Evolutionary conservation across 768 basidiomycete species (phyloP), one percentile per base, ranked within the genome.

Genomic region (Glaciozyma antarctica): DNA sequence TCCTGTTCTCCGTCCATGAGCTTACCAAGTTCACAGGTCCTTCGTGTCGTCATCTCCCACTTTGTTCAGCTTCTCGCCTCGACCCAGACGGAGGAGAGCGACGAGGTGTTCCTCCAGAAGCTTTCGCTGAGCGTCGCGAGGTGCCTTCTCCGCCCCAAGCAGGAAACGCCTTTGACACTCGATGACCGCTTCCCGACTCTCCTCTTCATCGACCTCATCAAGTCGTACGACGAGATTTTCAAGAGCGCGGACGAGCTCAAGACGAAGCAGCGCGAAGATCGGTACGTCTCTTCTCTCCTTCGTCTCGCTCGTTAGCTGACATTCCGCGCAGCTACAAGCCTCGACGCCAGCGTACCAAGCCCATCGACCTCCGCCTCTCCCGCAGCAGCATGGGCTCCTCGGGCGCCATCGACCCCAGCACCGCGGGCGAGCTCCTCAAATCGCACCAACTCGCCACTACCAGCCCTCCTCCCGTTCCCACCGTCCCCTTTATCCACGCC

Each of bases 131-230:
- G 90, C 17, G 75, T 97, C 69, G 90, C 92, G 60, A 80, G 94
- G 75, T 81, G 84, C 34, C 82, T 97, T 55, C 78, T 94, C 41
- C 81, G 91, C 32, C 94, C 94, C 24, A 88, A 85, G 76, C 73
- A 80, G 48, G 92, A 97, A 75, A 86, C 84, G 8, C 84, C 90
- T 62, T 75, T 92, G 30, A 90, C 92, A 5, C 86, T 98, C 66
- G 90, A 94, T 75, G 92, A 92, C 75, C 87, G 90, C 48, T 86
- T 94, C 78, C 85, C 90, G 59, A 82, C 86, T 21, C 77, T 88
- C 52, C 78, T 97, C 66, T 86, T 95, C 76, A 83, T 90, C 43
- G 91, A 94, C 73, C 81, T 98, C 2, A 69, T 97, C 69, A 28
- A 41, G 28, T n/a, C 41, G 10, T 19, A 38, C 1, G 16, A 24